Evolutionary conservation across 2,329 filamentous ascomycete species (phyloP).

Genomic region (Calonectria naviculata): DNA sequence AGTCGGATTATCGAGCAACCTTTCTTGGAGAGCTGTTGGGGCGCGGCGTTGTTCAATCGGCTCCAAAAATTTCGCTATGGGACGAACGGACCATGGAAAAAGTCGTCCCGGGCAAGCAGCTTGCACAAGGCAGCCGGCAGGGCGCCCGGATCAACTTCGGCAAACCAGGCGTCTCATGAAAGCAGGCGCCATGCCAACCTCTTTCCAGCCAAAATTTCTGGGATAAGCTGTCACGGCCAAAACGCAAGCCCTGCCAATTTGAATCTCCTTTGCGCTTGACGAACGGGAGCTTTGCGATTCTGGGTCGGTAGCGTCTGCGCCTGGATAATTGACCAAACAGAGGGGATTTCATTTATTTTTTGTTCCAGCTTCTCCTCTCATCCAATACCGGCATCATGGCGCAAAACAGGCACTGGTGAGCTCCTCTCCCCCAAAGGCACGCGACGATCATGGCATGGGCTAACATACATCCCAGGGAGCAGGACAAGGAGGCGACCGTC

Average conservation of each 20-base stretch:
- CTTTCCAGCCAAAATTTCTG: constrained; percentile 41
- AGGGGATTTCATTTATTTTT: neutral
- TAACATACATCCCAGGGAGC: constrained; percentile 71
- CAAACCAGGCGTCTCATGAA: constrained; percentile 28
- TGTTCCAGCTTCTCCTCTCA: neutral
- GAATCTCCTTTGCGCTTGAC: constrained; percentile 11
- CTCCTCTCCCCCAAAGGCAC: neutral
- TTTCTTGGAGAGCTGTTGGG: constrained; percentile 28
- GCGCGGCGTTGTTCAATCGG: constrained; percentile 28
- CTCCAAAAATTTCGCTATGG: constrained; percentile 38
- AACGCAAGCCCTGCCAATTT: constrained; percentile 21
- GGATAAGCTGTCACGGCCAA: constrained; percentile 17
- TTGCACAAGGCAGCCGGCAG: neutral
- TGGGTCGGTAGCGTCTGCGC: neutral
- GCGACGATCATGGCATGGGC: constrained; percentile 17
- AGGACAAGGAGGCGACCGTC: constrained; percentile 98
- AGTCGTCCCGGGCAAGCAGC: constrained; percentile 26
- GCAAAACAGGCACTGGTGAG: constrained; percentile 80
- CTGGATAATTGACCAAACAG: neutral
- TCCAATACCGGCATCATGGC: constrained; percentile 64
- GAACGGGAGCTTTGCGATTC: neutral
- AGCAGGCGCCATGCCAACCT: constrained; percentile 29
- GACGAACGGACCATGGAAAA: constrained; percentile 37
- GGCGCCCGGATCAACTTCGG: constrained; percentile 44
- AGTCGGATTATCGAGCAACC: constrained; percentile 10